These are phyloP conservation scores for Taiozyma sp. DNA, from an alignment of 1,139 yeast species.

Conservation along the genomic window DNA sequence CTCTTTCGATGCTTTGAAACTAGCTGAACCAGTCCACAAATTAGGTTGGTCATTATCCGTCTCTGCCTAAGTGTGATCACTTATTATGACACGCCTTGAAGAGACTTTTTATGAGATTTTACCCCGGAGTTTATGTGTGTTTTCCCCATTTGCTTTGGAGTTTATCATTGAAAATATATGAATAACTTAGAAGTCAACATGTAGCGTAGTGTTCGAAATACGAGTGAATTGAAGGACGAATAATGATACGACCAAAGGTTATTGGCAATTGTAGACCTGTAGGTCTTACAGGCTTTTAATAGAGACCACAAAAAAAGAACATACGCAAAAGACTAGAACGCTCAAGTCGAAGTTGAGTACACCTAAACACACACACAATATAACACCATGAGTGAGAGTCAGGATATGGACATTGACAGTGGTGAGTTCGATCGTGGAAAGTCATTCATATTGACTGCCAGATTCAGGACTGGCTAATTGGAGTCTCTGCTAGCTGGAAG, in stretches of 20 bases:
- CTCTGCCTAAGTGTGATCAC: constrained; percentile 53
- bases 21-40: constrained; percentile 98
- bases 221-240: no score
- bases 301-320: no score
- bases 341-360: neutral
- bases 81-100: neutral
- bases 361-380: no score
- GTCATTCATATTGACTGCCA: no score
- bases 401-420: constrained; percentile 8
- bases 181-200: neutral
- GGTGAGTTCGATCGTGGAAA: neutral
- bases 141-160: neutral
- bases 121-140: neutral
- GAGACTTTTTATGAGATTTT: neutral
- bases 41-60: constrained; percentile 92
- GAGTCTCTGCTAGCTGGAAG: no score
- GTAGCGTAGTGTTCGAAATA: no score
- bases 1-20: constrained; percentile 92
- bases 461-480: neutral
- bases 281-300: no score
- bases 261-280: no score
- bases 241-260: no score
- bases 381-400: neutral
- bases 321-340: no score
- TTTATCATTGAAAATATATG: neutral